A percentile compares a stretch with the other conserved stretches of the same genome.
Evolutionary conservation across 768 basidiomycete genomes (phyloP).

Genomic region (Floccularia luteovirens): DNA sequence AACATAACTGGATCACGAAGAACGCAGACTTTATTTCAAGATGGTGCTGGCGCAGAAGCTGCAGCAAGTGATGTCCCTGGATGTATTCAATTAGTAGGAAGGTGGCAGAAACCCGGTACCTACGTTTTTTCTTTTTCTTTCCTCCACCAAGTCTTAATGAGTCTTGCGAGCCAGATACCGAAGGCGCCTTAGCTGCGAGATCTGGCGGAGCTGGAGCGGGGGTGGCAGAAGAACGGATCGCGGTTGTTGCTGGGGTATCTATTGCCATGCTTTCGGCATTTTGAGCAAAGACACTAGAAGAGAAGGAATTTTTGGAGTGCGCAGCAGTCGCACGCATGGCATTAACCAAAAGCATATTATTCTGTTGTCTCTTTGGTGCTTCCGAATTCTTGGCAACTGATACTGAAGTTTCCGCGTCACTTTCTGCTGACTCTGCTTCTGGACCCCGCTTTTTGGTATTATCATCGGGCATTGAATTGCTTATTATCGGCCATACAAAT

Average conservation of each 20-base stretch:
- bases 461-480: conserved; percentile 36
- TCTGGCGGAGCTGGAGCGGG: conserved; percentile 30
- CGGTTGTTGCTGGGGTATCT: conserved; percentile 23
- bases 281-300: conserved; percentile 26
- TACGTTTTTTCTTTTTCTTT: conserved; percentile 77
- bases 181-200: conserved; percentile 22
- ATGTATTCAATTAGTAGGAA: conserved; percentile 6
- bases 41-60: conserved; percentile 21
- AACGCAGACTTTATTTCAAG: background rate
- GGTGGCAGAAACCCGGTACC: conserved; percentile 14
- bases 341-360: conserved; percentile 59
- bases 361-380: conserved; percentile 51
- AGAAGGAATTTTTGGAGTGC: conserved; percentile 52
- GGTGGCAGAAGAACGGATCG: conserved; percentile 28
- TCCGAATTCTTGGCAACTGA: conserved; percentile 10
- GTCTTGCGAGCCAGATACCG: conserved; percentile 35
- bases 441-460: conserved; percentile 28
- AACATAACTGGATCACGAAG: too few species aligned
- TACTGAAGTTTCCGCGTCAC: conserved; percentile 8
- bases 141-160: conserved; percentile 41
- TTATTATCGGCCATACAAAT: conserved; percentile 79
- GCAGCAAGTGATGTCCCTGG: conserved; percentile 30
- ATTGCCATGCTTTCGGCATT: conserved; percentile 17
- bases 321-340: conserved; percentile 77
- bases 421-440: conserved; percentile 16